Evolutionary conservation across 2,329 filamentous ascomycete genomes (phyloP).

Genomic region (Didymella pinodella): DNA sequence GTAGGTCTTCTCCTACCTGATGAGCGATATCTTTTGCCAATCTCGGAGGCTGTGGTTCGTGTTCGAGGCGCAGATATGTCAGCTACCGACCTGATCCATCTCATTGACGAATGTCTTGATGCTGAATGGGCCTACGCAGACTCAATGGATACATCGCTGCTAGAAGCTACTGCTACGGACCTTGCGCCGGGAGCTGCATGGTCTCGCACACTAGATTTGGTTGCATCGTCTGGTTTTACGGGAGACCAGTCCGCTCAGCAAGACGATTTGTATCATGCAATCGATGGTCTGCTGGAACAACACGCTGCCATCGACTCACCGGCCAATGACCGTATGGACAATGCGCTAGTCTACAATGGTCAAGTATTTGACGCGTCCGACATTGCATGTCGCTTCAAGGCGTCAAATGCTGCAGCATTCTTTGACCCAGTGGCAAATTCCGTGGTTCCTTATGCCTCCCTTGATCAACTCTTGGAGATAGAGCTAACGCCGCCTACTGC

Average conservation of each 20-base stretch:
- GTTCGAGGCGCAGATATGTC: background rate
- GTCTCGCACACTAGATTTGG: background rate
- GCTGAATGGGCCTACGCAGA: background rate
- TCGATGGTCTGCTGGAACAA: background rate
- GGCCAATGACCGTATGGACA: background rate
- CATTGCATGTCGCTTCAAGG: conserved; percentile 4
- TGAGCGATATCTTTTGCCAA: conserved; percentile 4
- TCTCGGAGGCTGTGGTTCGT: background rate
- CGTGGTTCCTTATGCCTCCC: background rate
- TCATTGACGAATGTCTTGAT: background rate
- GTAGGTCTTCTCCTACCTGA: conserved; percentile 12
- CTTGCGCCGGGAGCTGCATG: background rate
- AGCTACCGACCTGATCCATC: background rate
- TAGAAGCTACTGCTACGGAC: background rate
- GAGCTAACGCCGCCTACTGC: background rate
- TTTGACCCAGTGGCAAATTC: background rate
- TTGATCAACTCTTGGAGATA: conserved; percentile 3
- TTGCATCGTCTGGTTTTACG: too few species aligned
- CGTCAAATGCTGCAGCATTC: conserved; percentile 10
- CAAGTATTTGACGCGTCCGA: background rate
- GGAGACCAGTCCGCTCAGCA: background rate
- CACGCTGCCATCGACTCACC: background rate
- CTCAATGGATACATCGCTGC: background rate
- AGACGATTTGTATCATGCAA: background rate
- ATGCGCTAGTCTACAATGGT: background rate